Conservation (phyloP, 2,329 filamentous ascomycete species). For the Neonectria faginata region DNA sequence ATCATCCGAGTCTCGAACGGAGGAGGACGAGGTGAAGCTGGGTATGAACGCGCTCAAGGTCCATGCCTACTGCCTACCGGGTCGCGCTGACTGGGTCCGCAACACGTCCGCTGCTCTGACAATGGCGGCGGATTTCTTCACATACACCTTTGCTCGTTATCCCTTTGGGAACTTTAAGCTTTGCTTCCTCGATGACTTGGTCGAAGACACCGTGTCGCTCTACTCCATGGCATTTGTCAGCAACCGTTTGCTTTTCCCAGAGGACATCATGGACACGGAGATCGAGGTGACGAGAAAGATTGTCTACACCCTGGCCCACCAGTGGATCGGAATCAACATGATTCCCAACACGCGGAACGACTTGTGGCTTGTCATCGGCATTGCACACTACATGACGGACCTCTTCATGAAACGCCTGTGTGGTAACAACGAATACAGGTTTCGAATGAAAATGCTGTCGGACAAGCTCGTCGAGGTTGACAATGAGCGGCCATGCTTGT, state of each 20-base stretch:
- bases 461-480: constrained; percentile 87
- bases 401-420: constrained; percentile 90
- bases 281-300: constrained; percentile 84
- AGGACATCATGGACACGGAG: constrained; percentile 86
- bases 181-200: constrained; percentile 92
- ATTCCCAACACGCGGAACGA: constrained; percentile 84
- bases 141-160: constrained; percentile 88
- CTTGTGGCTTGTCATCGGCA: constrained; percentile 89
- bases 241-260: constrained; percentile 84
- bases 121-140: constrained; percentile 90
- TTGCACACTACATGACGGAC: constrained; percentile 95
- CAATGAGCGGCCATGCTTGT: constrained; percentile 82
- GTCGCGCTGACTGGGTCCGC: constrained; percentile 81
- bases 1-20: constrained; percentile 84
- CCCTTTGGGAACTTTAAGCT: constrained; percentile 93
- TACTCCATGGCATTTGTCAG: constrained; percentile 91
- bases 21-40: constrained; percentile 91
- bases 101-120: constrained; percentile 90
- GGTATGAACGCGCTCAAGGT: constrained; percentile 89
- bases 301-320: constrained; percentile 85
- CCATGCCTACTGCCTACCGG: constrained; percentile 90
- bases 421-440: constrained; percentile 95
- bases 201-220: constrained; percentile 78
- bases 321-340: constrained; percentile 95
- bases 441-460: constrained; percentile 85